Base-by-base conservation (phyloP, 257 asterid species). In the Solanum virginianum region DNA sequence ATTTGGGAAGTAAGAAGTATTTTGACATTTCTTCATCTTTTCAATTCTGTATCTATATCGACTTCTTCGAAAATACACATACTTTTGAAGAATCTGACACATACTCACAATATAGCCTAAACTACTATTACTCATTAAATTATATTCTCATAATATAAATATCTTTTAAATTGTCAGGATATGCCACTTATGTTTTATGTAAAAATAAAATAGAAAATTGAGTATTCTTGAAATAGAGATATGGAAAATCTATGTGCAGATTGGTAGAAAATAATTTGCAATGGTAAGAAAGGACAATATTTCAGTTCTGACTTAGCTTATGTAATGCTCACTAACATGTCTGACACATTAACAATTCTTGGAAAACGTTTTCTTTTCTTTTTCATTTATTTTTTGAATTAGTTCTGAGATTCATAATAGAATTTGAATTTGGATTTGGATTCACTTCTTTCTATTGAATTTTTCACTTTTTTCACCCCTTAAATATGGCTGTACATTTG, bases 311-410 rank as follows among this genome's bases (percentile, higher is more conserved):
- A 83, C 16, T 8, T 51, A 39, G 81, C 65, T 88, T 87, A 89
- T 88, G 90, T 84, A 88, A 90, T 87, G 88, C 88, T 87, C 75
- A 83, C 86, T 85, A 65, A 49, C 20, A 71, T 13, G 17, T 65
- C 72, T 65, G 72, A 65, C 72, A 14, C 15, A 72, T 45, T 72
- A 72, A 20, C 47, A 9, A 66, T 32, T 66, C 74, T 66, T 66
- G 74, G n/a, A 66, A 29, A 15, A 63, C 18, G 70, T 13, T 5
- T 65, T 29, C 29, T 29, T 15, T 41, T 41, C 8, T 7, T 41
- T 41, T 29, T 29, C 2, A 29, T 41, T 41, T 7, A 4, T 4
- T 41, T 41, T 29, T 65, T 32, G n/a, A n/a, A n/a, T n/a, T n/a
- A n/a, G n/a, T n/a, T n/a, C n/a, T 15, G 47, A 20, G 8, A 41